These are phyloP conservation scores for Globisporangium barbulae DNA, from an alignment of 352 stramenopile species.

Conservation along the genomic window DNA sequence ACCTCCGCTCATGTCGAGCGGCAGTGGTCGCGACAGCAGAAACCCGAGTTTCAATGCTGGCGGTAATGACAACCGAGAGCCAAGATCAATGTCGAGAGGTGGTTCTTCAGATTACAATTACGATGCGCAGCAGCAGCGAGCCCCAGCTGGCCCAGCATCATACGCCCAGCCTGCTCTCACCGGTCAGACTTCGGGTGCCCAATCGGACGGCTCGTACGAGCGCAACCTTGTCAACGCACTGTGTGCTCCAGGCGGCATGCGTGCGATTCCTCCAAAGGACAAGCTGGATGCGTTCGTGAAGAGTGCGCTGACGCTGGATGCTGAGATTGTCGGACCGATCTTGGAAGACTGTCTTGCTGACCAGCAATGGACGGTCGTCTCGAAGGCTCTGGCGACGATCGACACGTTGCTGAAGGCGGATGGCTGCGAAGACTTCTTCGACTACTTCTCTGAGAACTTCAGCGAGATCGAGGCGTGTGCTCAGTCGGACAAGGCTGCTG, in stretches of 20 bases:
- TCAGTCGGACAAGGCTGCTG: slow-evolving; percentile 72
- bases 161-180: slow-evolving; percentile 35
- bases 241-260: slow-evolving; percentile 93
- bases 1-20: slow-evolving; percentile 23
- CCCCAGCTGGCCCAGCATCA: slow-evolving; percentile 9
- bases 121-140: slow-evolving; percentile 25
- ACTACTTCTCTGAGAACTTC: slow-evolving; percentile 83
- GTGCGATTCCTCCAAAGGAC: slow-evolving; percentile 92
- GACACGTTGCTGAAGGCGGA: slow-evolving; percentile 79
- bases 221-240: slow-evolving; percentile 91
- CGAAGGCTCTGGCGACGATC: slow-evolving; percentile 94
- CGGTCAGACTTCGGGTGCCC: slow-evolving; percentile 67
- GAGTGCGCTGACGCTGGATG: slow-evolving; percentile 88
- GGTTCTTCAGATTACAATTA: slow-evolving; percentile 55
- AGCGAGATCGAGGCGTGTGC: slow-evolving; percentile 70
- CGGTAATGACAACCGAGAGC: slow-evolving; percentile 29
- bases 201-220: slow-evolving; percentile 90
- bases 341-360: slow-evolving; percentile 93
- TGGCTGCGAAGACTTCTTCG: slow-evolving; percentile 80
- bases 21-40: slow-evolving; percentile 31
- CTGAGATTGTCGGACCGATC: slow-evolving; percentile 92
- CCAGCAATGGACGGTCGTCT: slow-evolving; percentile 86
- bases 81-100: slow-evolving; percentile 33
- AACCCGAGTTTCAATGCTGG: slow-evolving; percentile 36
- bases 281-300: slow-evolving; percentile 93